Conservation (phyloP, 164 flowering plant genomes). For the Vitis vinifera region DNA sequence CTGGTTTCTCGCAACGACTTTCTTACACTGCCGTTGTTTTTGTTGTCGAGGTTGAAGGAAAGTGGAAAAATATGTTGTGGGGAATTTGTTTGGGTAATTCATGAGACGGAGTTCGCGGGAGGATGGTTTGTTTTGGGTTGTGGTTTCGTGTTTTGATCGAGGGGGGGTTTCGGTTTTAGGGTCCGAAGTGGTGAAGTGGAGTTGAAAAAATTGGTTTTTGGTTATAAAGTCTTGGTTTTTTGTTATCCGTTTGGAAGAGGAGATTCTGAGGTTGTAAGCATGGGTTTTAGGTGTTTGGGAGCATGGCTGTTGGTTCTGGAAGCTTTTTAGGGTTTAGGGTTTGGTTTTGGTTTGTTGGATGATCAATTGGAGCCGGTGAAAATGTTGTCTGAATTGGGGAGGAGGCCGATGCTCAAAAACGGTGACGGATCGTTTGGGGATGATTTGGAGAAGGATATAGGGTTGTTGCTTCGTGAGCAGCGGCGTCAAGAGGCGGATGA, state of each 20-base stretch:
- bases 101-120: background rate
- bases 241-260: background rate
- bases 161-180: background rate
- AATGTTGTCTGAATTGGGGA: constrained; percentile 69
- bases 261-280: constrained; percentile 10
- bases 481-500: constrained; percentile 61
- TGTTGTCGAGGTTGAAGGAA: background rate
- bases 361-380: constrained; percentile 16
- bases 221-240: constrained; percentile 11
- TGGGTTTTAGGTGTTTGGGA: background rate
- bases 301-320: constrained; percentile 7
- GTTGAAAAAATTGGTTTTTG: background rate
- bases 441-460: constrained; percentile 69
- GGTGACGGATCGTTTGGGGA: constrained; percentile 66
- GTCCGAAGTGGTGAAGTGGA: background rate
- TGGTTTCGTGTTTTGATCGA: background rate
- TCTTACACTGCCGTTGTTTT: background rate
- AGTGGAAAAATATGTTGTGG: background rate
- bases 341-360: constrained; percentile 8
- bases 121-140: no score
- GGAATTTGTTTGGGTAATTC: constrained; percentile 3
- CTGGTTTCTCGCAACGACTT: background rate
- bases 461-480: constrained; percentile 59
- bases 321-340: constrained; percentile 8
- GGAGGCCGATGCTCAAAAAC: constrained; percentile 54